A percentile compares a stretch with the other conserved stretches of the same genome.
Conservation (phyloP, 768 basidiomycete genomes). For the Pholiota molesta region DNA sequence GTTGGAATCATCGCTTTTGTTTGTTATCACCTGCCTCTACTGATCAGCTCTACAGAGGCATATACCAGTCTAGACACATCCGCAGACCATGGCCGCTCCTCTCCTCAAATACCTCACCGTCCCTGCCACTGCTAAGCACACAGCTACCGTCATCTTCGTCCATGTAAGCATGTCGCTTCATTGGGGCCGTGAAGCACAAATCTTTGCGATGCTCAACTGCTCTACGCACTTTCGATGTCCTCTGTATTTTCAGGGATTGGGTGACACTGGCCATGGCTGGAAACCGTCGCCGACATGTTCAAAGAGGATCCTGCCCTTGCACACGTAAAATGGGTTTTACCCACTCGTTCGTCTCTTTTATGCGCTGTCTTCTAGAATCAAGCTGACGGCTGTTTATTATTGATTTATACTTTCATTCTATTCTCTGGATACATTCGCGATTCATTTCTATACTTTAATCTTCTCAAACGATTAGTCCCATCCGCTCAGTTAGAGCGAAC, state of each 20-base stretch:
- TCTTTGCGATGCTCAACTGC: conserved; percentile 1
- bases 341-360: conserved; percentile 59
- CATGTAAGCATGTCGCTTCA: conserved; percentile 60
- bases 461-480: conserved; percentile 39
- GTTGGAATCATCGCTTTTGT: conserved; percentile 27
- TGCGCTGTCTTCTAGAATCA: neutral
- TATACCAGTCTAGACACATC: conserved; percentile 11
- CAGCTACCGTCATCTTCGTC: conserved; percentile 86
- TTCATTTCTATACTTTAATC: conserved; percentile 8
- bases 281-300: conserved; percentile 75
- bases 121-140: conserved; percentile 63
- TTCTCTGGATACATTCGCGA: conserved; percentile 3
- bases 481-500: conserved; percentile 73
- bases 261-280: conserved; percentile 79
- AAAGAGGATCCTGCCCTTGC: conserved; percentile 52
- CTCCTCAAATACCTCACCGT: conserved; percentile 55
- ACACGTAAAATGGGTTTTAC: conserved; percentile 90
- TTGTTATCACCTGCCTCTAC: conserved; percentile 26
- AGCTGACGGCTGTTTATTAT: neutral
- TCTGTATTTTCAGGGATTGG: conserved; percentile 59
- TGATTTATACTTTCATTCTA: conserved; percentile 1
- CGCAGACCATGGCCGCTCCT: conserved; percentile 31
- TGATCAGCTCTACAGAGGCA: conserved; percentile 10
- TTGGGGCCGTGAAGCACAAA: neutral
- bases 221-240: conserved; percentile 11